A percentile compares a stretch with the other conserved stretches of the same genome.
Evolutionary conservation across 1,139 yeast genomes (phyloP).

Genomic region (Yamadazyma oceani): DNA sequence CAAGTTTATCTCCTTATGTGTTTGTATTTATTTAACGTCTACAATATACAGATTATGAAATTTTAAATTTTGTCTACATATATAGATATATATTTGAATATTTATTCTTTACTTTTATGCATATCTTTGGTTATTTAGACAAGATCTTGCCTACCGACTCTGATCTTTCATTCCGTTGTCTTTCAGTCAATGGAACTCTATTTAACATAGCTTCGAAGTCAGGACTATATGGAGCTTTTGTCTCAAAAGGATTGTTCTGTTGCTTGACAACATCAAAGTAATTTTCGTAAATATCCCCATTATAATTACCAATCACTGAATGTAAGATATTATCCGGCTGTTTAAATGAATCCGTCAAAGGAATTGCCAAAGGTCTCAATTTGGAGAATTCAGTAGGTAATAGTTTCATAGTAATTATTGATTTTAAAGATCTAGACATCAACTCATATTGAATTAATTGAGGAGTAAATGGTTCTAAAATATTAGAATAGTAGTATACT

Average conservation of each 20-base stretch:
- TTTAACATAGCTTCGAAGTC: conserved; percentile 37
- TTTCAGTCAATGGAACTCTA: conserved; percentile 34
- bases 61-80: background rate
- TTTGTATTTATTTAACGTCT: too few relatives aligned
- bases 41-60: too few relatives aligned
- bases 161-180: conserved; percentile 40
- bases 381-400: conserved; percentile 32
- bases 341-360: conserved; percentile 47
- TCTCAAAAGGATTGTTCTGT: conserved; percentile 33
- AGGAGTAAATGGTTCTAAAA: conserved; percentile 36
- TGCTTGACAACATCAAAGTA: conserved; percentile 38
- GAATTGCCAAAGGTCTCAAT: conserved; percentile 41
- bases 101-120: background rate
- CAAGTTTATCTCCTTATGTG: too few relatives aligned
- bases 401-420: conserved; percentile 25
- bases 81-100: background rate
- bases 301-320: conserved; percentile 42
- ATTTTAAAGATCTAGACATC: conserved; percentile 28
- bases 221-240: conserved; percentile 41
- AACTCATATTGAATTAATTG: conserved; percentile 38
- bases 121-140: conserved; percentile 8
- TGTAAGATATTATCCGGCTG: conserved; percentile 42
- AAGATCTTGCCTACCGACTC: conserved; percentile 41
- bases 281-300: conserved; percentile 47
- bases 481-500: conserved; percentile 24